A percentile compares a stretch with the other conserved stretches of the same genome.
These are phyloP conservation scores for Bombardia bombarda DNA, from an alignment of 495 filamentous ascomycete genomes.

Conservation along the genomic window DNA sequence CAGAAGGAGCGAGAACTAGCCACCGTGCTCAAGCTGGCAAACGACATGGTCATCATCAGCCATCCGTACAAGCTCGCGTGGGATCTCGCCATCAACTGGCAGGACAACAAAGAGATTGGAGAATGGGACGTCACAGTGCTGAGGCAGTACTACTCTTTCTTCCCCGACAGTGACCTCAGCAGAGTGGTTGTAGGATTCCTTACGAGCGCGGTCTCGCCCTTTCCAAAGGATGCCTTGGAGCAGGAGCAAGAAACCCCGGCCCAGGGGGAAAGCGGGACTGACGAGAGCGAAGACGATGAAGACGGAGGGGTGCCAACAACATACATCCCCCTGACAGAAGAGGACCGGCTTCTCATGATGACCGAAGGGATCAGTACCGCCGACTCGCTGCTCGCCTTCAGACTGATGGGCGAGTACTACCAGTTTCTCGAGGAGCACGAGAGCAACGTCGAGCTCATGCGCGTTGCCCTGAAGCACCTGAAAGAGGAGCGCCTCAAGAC, in stretches of 20 bases:
- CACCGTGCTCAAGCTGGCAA: constrained; percentile 64
- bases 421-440: constrained; percentile 81
- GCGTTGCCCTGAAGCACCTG: constrained; percentile 57
- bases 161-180: constrained; percentile 72
- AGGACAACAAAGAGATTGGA: constrained; percentile 61
- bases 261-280: constrained; percentile 25
- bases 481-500: constrained; percentile 52
- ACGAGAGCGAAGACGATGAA: constrained; percentile 43
- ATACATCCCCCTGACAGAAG: constrained; percentile 47
- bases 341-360: constrained; percentile 74
- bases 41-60: constrained; percentile 92
- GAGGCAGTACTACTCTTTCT: constrained; percentile 71
- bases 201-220: constrained; percentile 77
- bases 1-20: constrained; percentile 60
- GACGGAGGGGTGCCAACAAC: constrained; percentile 41
- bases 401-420: constrained; percentile 80
- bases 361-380: constrained; percentile 67
- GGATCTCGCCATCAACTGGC: constrained; percentile 85
- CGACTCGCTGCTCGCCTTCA: constrained; percentile 75
- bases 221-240: constrained; percentile 39
- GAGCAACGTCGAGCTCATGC: constrained; percentile 67
- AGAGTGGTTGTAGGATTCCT: constrained; percentile 76
- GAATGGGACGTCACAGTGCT: constrained; percentile 70
- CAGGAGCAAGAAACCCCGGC: constrained; percentile 8
- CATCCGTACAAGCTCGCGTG: constrained; percentile 87